Conservation (phyloP, 257 asterid genomes). For the Capsicum baccatum region DNA sequence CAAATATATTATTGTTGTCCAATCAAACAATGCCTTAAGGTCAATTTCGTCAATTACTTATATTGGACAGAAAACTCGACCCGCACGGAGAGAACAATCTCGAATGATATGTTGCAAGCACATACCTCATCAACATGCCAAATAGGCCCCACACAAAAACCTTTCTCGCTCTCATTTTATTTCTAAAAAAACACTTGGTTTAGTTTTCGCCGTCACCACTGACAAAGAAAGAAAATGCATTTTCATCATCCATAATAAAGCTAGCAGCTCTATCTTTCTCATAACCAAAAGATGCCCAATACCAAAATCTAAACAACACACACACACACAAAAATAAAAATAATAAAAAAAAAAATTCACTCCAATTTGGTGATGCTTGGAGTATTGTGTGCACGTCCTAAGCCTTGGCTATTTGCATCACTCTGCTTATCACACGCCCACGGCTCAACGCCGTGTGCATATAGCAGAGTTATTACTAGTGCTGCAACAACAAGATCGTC, state of each 20-base stretch:
- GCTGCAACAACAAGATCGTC: conserved; percentile 14
- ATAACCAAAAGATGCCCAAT: background rate
- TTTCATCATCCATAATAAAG: background rate
- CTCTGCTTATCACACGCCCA: conserved; percentile 50
- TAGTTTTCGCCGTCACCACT: conserved; percentile 26
- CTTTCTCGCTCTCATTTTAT: background rate
- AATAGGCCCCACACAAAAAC: background rate
- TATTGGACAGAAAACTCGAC: background rate
- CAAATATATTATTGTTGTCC: no score
- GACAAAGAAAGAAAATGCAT: background rate
- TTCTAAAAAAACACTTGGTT: background rate
- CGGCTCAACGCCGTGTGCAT: conserved; percentile 50
- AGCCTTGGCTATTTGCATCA: conserved; percentile 60
- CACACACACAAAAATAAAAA: background rate
- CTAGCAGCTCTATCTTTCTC: background rate
- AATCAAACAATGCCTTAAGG: no score
- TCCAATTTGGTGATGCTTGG: conserved; percentile 67
- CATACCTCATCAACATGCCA: background rate
- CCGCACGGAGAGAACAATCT: background rate
- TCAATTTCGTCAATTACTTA: background rate
- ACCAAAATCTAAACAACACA: background rate
- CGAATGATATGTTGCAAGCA: background rate
- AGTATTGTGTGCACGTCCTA: conserved; percentile 71
- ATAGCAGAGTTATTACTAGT: conserved; percentile 43
- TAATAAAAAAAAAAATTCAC: no score